phyloP scores from a whole-genome alignment of 176 grass and related monocot species.

The Hyparrhenia diplandra region DNA sequence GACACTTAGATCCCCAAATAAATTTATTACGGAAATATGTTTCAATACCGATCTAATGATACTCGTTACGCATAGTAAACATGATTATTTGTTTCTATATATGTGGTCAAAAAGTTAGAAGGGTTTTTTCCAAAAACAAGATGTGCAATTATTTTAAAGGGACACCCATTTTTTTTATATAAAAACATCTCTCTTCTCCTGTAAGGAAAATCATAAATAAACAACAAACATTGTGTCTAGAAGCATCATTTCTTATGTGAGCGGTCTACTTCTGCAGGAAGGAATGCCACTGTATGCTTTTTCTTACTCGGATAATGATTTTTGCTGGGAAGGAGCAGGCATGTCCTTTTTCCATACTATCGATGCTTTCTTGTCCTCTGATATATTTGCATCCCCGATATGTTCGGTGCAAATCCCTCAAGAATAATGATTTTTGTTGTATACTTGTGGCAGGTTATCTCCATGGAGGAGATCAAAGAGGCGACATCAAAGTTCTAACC shows the following conservation, averaged over 20 bases:
- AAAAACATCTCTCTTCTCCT: background rate
- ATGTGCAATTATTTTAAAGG: too few species aligned
- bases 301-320: constrained; percentile 94
- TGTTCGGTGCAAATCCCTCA: background rate
- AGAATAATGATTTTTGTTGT: background rate
- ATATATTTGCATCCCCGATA: background rate
- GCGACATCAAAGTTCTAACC: constrained; percentile 69
- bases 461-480: constrained; percentile 82
- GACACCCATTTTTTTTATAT: background rate
- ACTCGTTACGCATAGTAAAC: too few species aligned
- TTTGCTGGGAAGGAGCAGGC: constrained; percentile 88
- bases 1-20: too few species aligned
- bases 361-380: background rate
- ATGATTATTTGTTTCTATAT: too few species aligned
- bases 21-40: too few species aligned
- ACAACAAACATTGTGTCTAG: too few species aligned
- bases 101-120: too few species aligned
- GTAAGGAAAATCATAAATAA: too few species aligned
- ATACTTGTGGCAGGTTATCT: constrained; percentile 45
- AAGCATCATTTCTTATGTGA: constrained; percentile 2
- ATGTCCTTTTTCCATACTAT: constrained; percentile 4
- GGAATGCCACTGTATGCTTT: constrained; percentile 98
- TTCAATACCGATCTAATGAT: too few species aligned
- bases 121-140: too few species aligned
- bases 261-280: constrained; percentile 49